Evolutionary conservation across 371 early-diverging fungal species (phyloP).

Genomic region (Rhizopus microsporus): DNA sequence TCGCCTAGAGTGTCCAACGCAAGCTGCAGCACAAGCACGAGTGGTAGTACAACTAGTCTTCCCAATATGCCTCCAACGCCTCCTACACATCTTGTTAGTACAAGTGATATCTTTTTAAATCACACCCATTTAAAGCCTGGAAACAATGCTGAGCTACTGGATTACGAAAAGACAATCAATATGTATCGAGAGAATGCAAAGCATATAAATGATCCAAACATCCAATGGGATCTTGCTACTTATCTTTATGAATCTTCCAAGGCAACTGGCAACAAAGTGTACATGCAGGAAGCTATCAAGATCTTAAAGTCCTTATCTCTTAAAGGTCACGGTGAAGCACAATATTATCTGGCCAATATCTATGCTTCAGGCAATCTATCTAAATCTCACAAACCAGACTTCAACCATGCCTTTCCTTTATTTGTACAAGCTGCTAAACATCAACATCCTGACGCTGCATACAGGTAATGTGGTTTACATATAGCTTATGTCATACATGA

Average conservation of each 20-base stretch:
- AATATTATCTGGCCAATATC: constrained; percentile 67
- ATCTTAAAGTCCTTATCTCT: constrained; percentile 57
- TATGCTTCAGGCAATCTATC: constrained; percentile 58
- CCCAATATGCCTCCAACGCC: constrained; percentile 8
- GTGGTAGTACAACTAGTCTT: constrained; percentile 4
- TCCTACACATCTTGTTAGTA: constrained; percentile 11
- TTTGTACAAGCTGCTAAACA: constrained; percentile 71
- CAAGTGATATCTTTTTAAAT: constrained; percentile 48
- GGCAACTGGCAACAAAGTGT: constrained; percentile 43
- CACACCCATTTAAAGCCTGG: constrained; percentile 69
- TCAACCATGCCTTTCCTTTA: constrained; percentile 65
- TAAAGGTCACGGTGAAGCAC: constrained; percentile 63
- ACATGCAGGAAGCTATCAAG: constrained; percentile 59
- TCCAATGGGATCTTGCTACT: constrained; percentile 78
- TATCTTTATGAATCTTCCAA: constrained; percentile 62
- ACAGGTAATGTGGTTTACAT: constrained; percentile 31
- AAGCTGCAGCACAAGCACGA: constrained; percentile 1
- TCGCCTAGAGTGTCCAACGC: constrained; percentile 1
- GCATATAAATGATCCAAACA: constrained; percentile 70
- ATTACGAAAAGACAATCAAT: constrained; percentile 68
- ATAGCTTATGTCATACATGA: not conserved
- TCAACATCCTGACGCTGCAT: constrained; percentile 67
- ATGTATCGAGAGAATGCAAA: constrained; percentile 64
- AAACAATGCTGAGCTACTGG: constrained; percentile 59
- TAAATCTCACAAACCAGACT: constrained; percentile 59